These are phyloP conservation scores for Oidium heveae DNA, from an alignment of 2,329 filamentous ascomycete genomes.

Conservation along the genomic window DNA sequence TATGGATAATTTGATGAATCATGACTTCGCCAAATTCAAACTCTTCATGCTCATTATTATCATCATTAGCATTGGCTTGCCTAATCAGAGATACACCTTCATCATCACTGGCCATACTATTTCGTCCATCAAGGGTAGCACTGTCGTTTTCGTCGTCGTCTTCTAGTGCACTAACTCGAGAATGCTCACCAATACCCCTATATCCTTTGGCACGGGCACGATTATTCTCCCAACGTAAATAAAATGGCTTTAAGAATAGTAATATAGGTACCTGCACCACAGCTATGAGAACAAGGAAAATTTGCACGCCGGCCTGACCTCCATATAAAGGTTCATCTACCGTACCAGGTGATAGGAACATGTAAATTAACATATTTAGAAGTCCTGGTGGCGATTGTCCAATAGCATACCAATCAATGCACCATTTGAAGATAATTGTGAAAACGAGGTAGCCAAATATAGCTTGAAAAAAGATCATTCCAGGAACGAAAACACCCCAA, in stretches of 20 bases:
- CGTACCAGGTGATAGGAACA: constrained; percentile 77
- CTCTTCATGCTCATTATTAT: constrained; percentile 75
- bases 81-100: constrained; percentile 64
- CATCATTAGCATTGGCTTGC: constrained; percentile 35
- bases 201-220: constrained; percentile 68
- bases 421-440: constrained; percentile 95
- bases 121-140: constrained; percentile 33
- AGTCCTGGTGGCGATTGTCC: constrained; percentile 55
- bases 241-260: constrained; percentile 87
- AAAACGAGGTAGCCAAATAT: constrained; percentile 94
- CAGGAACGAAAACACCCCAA: constrained; percentile 89
- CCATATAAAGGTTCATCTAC: constrained; percentile 49
- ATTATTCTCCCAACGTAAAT: constrained; percentile 85
- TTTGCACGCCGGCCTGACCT: constrained; percentile 53
- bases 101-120: constrained; percentile 48
- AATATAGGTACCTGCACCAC: constrained; percentile 71
- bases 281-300: constrained; percentile 56
- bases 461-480: constrained; percentile 98
- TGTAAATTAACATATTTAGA: constrained; percentile 98
- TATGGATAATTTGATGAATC: constrained; percentile 98
- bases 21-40: constrained; percentile 95
- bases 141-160: constrained; percentile 47
- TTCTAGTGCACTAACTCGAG: constrained; percentile 70
- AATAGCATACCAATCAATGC: constrained; percentile 50
- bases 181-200: constrained; percentile 73